Base-by-base conservation (phyloP, 2,329 filamentous ascomycete genomes). In the Daldinia sp. region DNA sequence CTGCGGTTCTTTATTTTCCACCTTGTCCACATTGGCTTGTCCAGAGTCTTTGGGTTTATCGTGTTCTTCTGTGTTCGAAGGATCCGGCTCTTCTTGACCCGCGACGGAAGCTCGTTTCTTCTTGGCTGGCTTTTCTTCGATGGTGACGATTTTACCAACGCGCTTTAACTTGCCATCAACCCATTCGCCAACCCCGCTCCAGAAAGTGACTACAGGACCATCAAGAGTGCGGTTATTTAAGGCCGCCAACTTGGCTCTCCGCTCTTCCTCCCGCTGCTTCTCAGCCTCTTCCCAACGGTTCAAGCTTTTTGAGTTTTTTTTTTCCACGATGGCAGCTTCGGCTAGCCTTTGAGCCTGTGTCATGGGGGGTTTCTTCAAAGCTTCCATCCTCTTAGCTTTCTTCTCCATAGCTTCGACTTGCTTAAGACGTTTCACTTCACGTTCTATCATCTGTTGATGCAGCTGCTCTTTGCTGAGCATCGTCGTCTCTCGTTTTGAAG, bases 231-330 rank as follows among this genome's bases (percentile, higher is more conserved):
- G 87, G 75, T 93, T 92, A 72, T 96, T 91, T 70, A 98, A 81
- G 11, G 94, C 95, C 35, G 94, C 93, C 48, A 98, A 82, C 78
- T 91, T 94, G 37, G 89, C 90, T 67, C 88, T 86, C 64, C 94
- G 86, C 73, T 96, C 91, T 71, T 94, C 92, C 68, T 94, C 91
- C 61, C 94, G 88, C 75, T 90, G 88, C 78, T 93, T 93, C 79
- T 99, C 95, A 5, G 93, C 92, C 76, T 93, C 90, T 76, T 98
- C 94, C 94, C 94, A 98, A 58, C 92, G 85, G 73, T 94, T 97
- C 73, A 97, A 80, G 77, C 90, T 98, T 82, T 92, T 96, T 70
- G 90, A 86, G 77, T 99, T 97, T 71, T 89, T 84, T 77, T 90
- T 90, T 77, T 98, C 95, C 5, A 96, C 89, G 53, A 89, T 80